Conservation (phyloP, 2,329 filamentous ascomycete genomes). For the Exophiala sp. region DNA sequence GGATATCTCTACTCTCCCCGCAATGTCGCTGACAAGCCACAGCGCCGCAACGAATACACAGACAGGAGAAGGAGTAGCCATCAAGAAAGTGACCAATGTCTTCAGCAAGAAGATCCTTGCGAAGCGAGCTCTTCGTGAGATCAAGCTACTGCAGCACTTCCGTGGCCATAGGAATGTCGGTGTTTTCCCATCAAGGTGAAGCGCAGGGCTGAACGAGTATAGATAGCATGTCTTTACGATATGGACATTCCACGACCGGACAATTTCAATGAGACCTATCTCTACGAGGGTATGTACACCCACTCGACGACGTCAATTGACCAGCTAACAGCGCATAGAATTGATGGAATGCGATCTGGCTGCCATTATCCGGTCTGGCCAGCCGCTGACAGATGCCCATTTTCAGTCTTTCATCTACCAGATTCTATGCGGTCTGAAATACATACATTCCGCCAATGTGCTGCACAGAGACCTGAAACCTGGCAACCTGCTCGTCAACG, state of each 20-base stretch:
- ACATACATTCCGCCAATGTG: conserved; percentile 98
- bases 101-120: conserved; percentile 99
- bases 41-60: conserved; percentile 89
- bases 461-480: conserved; percentile 95
- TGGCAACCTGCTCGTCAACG: conserved; percentile 93
- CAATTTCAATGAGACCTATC: conserved; percentile 98
- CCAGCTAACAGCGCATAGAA: conserved; percentile 55
- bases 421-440: conserved; percentile 97
- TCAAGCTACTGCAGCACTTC: conserved; percentile 98
- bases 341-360: conserved; percentile 99
- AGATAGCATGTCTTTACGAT: conserved; percentile 99
- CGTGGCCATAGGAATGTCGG: conserved; percentile 78
- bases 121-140: conserved; percentile 94
- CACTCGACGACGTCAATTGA: too few species aligned
- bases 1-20: not conserved
- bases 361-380: conserved; percentile 93
- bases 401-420: conserved; percentile 99
- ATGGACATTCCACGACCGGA: conserved; percentile 98
- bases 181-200: conserved; percentile 22
- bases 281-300: conserved; percentile 75
- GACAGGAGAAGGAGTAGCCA: conserved; percentile 87
- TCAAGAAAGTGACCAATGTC: conserved; percentile 99
- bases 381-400: conserved; percentile 94
- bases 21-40: conserved; percentile 23
- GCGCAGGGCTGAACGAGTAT: conserved; percentile 36